phyloP scores from a whole-genome alignment of 2,329 filamentous ascomycete species.

The Hymenoscyphus scutula region DNA sequence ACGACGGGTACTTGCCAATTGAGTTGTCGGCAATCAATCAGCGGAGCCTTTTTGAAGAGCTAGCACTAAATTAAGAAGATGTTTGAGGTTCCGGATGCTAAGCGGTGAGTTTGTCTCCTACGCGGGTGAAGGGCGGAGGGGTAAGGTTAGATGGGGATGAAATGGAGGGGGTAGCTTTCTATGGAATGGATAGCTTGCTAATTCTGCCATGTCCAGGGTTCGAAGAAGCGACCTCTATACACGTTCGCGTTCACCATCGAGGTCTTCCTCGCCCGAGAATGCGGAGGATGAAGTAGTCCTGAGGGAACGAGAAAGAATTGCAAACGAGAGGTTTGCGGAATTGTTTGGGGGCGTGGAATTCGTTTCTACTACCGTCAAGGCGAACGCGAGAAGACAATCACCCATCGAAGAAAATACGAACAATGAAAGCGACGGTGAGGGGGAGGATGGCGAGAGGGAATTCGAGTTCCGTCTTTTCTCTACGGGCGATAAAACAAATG shows the following conservation, averaged over 20 bases:
- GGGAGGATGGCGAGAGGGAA: conserved; percentile 37
- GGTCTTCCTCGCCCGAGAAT: conserved; percentile 18
- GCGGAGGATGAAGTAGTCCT: conserved; percentile 25
- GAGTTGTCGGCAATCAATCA: neutral
- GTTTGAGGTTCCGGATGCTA: conserved; percentile 53
- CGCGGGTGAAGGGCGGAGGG: too few species aligned
- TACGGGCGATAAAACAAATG: conserved; percentile 25
- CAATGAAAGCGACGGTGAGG: conserved; percentile 30
- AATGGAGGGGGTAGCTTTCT: neutral
- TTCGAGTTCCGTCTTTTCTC: conserved; percentile 59
- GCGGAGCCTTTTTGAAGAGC: neutral
- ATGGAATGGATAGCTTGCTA: neutral
- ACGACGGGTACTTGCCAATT: neutral
- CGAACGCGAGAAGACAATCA: neutral
- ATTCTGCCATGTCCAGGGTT: conserved; percentile 42
- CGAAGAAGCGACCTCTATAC: conserved; percentile 52
- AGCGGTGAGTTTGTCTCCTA: conserved; percentile 42
- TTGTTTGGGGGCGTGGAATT: conserved; percentile 25
- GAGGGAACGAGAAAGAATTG: conserved; percentile 18
- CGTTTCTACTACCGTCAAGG: neutral
- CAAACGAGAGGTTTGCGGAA: conserved; percentile 25
- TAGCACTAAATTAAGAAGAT: conserved; percentile 35
- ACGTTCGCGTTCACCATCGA: neutral
- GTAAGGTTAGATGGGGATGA: too few species aligned
- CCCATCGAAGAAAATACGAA: conserved; percentile 3